Evolutionary conservation across 768 basidiomycete species (phyloP), one percentile per base, ranked within the genome.

Genomic region (Leccinum disarticulatum): DNA sequence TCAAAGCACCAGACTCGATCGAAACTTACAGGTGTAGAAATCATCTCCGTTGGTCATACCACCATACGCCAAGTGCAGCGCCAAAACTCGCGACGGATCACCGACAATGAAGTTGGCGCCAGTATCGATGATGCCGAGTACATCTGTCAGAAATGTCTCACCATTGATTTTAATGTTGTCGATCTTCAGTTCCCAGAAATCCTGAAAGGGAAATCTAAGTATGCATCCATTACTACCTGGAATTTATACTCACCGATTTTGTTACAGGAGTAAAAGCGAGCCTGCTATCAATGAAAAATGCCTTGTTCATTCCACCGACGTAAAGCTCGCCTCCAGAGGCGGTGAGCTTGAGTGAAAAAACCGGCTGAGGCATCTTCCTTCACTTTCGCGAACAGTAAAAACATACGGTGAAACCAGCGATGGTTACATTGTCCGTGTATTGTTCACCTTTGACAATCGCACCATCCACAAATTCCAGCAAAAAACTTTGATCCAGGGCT

Each of bases 361-460:
- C 41, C n/a, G 41, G 8, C 8, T n/a, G 41, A n/a, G n/a, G 41
- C 9, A 43, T 10, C 41, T 43, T 43, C n/a, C n/a, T 43, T 43
- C 41, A 25, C 6, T 15, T 11, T 9, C 13, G 7, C 2, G 47
- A 38, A 3, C 3, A 2, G 11, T 19, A 15, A 17, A 8, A 19
- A 52, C 62, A 8, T 55, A 64, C 66, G 0, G 17, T 55, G 47
- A 49, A 49, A 3, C 55, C 57, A 2, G 58, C 54, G 13, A 66
- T 46, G 13, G 57, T 50, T 3, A 67, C 59, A 0, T 38, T 59
- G 54, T 83, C 82, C 13, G 57, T 72, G 62, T 75, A 82, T 52
- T 75, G 69, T 13, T 68, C 61, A 14, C 79, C 81, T 0, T 55
- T 41, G n/a, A 11, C 33, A 33, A 33, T 33, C 33, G 33, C 33